These are phyloP conservation scores for Pezicula radicicola DNA, from an alignment of 2,329 filamentous ascomycete species.

Conservation along the genomic window DNA sequence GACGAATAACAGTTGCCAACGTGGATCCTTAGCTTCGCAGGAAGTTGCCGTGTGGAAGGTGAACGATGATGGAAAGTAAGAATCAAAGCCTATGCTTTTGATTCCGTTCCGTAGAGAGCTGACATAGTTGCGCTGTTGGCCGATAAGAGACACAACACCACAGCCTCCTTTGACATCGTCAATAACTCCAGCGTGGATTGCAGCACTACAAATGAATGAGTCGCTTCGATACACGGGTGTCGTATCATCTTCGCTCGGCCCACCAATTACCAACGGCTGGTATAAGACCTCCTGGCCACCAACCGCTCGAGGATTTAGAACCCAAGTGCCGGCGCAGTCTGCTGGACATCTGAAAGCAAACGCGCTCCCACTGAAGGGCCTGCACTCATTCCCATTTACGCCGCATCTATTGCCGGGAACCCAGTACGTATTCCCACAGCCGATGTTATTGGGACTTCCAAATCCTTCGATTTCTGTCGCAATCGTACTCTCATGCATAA, in stretches of 20 bases:
- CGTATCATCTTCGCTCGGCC: slow-evolving; percentile 42
- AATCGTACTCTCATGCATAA: slow-evolving; percentile 61
- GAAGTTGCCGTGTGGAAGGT: slow-evolving; percentile 66
- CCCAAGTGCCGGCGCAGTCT: slow-evolving; percentile 62
- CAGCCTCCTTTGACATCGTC: slow-evolving; percentile 72
- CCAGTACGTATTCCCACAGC: slow-evolving; percentile 71
- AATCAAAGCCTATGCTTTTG: slow-evolving; percentile 73
- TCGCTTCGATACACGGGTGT: slow-evolving; percentile 76
- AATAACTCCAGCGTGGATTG: slow-evolving; percentile 80
- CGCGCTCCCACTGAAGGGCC: slow-evolving; percentile 68
- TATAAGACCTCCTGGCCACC: slow-evolving; percentile 67
- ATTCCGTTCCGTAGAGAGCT: slow-evolving; percentile 71
- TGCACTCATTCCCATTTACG: slow-evolving; percentile 69
- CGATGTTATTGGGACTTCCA: slow-evolving; percentile 61
- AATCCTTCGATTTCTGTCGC: slow-evolving; percentile 63
- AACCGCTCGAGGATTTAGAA: slow-evolving; percentile 72
- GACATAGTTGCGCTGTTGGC: slow-evolving; percentile 61
- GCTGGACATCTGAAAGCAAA: slow-evolving; percentile 75
- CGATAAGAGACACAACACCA: slow-evolving; percentile 73
- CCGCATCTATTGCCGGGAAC: slow-evolving; percentile 68
- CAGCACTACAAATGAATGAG: slow-evolving; percentile 82
- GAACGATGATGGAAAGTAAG: slow-evolving; percentile 86
- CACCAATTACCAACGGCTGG: slow-evolving; percentile 64
- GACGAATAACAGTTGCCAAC: slow-evolving; percentile 81
- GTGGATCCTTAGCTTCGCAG: slow-evolving; percentile 70